Evolutionary conservation across 352 stramenopile genomes (phyloP).

Genomic region (Phytophthora vignae): DNA sequence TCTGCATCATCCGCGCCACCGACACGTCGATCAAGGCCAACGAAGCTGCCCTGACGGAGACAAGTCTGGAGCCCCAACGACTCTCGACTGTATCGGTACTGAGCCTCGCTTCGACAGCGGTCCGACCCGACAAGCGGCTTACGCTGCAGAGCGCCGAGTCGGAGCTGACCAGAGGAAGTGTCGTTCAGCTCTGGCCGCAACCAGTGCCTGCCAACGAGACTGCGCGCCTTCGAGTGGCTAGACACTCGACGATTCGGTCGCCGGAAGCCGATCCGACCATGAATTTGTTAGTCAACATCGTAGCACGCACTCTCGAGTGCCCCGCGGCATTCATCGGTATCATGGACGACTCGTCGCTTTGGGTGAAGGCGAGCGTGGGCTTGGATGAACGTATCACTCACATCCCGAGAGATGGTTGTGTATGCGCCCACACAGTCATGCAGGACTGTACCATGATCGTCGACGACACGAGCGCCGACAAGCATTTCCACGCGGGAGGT

Average conservation of each 20-base stretch:
- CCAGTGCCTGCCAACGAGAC: conserved; percentile 56
- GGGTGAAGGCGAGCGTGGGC: conserved; percentile 76
- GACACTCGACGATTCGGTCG: conserved; percentile 59
- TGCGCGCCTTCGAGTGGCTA: conserved; percentile 55
- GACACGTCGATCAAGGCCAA: conserved; percentile 73
- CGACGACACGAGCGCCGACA: conserved; percentile 67
- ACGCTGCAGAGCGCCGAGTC: conserved; percentile 70
- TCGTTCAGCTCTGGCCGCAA: conserved; percentile 74
- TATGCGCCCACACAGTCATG: conserved; percentile 55
- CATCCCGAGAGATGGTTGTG: conserved; percentile 67
- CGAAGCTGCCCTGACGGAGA: conserved; percentile 52
- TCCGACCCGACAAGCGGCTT: conserved; percentile 45
- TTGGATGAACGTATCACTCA: conserved; percentile 54
- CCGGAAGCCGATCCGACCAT: conserved; percentile 74
- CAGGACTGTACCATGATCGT: conserved; percentile 70
- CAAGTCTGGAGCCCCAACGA: conserved; percentile 16
- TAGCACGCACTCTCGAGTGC: conserved; percentile 72
- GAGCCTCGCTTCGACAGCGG: conserved; percentile 23
- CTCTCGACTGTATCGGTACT: conserved; percentile 41
- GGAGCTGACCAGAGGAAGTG: conserved; percentile 63
- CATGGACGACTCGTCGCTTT: conserved; percentile 59
- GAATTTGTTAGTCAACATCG: conserved; percentile 74
- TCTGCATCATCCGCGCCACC: conserved; percentile 82
- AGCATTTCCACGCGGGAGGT: conserved; percentile 71
- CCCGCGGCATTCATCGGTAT: conserved; percentile 76